These are phyloP conservation scores for Penicillium cosmopolitanum DNA, from an alignment of 495 filamentous ascomycete genomes.

Conservation along the genomic window DNA sequence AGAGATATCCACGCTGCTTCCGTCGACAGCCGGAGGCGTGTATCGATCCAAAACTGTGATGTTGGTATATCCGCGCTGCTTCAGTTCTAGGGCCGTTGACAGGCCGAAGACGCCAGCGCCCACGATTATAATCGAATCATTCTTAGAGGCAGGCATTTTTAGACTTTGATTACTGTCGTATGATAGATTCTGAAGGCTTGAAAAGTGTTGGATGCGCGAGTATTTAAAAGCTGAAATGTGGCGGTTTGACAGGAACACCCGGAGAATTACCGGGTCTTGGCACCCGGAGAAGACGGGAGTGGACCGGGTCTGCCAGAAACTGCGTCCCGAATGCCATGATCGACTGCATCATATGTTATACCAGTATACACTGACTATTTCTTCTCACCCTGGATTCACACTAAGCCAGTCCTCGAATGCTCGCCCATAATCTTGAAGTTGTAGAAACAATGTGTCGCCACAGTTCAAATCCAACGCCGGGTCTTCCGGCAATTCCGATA, in stretches of 20 bases:
- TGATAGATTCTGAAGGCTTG: not conserved
- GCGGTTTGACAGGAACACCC: conserved; percentile 5
- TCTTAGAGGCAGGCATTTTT: conserved; percentile 31
- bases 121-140: conserved; percentile 40
- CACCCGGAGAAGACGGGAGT: conserved; percentile 24
- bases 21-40: conserved; percentile 56
- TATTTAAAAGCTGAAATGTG: conserved; percentile 9
- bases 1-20: conserved; percentile 64
- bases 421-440: conserved; percentile 37
- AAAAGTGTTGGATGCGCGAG: not conserved
- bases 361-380: not conserved
- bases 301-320: conserved; percentile 14
- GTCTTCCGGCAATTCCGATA: conserved; percentile 21
- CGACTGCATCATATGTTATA: no score
- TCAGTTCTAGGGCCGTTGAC: conserved; percentile 32
- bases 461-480: conserved; percentile 21
- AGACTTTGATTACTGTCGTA: not conserved
- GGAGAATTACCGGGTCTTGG: conserved; percentile 25
- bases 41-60: conserved; percentile 60
- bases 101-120: conserved; percentile 40
- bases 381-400: conserved; percentile 20
- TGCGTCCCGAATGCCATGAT: no score
- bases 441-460: conserved; percentile 32
- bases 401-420: conserved; percentile 42
- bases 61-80: conserved; percentile 29